phyloP scores from a whole-genome alignment of 768 basidiomycete species.

The Lactifluus subvellereus region DNA sequence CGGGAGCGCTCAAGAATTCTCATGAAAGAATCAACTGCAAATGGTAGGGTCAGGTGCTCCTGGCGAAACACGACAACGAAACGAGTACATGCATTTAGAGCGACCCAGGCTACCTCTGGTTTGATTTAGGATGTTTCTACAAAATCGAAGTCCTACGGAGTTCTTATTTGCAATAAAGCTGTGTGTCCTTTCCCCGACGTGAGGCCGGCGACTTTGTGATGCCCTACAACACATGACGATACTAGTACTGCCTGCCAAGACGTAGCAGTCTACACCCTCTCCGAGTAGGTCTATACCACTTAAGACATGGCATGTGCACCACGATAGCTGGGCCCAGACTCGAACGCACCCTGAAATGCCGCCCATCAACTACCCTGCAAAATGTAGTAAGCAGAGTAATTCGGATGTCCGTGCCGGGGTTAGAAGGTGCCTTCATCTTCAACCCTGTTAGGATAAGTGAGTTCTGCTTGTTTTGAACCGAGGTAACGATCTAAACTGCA shows the following conservation, averaged over 20 bases:
- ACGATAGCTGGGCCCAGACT: not conserved
- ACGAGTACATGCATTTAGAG: not conserved
- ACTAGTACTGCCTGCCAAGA: not conserved
- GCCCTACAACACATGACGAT: not conserved
- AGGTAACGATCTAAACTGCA: not conserved
- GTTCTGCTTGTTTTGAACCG: not conserved
- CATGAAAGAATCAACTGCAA: slow-evolving; percentile 3
- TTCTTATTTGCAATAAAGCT: not conserved
- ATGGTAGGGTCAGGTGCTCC: not conserved
- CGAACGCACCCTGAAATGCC: not conserved
- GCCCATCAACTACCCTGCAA: not conserved
- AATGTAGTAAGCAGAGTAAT: not conserved
- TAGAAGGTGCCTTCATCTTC: not conserved
- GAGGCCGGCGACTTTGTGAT: not conserved
- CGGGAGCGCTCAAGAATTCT: not conserved
- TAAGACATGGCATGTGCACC: not conserved
- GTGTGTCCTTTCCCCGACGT: not conserved
- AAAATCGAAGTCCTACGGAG: slow-evolving; percentile 6
- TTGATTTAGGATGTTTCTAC: not conserved
- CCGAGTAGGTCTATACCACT: not conserved
- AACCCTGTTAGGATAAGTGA: not conserved
- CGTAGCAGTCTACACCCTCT: not conserved
- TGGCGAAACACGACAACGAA: not conserved
- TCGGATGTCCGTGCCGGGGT: slow-evolving; percentile 3
- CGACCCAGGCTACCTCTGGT: not conserved